Evolutionary conservation across 345 rosid species (phyloP).

Genomic region (Kandelia obovata): DNA sequence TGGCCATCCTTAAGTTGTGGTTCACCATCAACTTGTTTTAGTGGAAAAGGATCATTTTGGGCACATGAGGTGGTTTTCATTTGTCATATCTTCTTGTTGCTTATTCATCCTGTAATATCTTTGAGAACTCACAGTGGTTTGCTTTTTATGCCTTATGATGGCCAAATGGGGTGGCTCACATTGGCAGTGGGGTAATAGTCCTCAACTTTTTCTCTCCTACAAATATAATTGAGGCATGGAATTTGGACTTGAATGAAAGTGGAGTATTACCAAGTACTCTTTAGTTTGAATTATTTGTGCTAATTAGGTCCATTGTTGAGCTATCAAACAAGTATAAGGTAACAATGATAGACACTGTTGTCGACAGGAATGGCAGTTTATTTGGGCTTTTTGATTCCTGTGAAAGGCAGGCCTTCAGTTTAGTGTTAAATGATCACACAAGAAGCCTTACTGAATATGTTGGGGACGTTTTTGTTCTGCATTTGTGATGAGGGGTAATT

Average conservation of each 20-base stretch:
- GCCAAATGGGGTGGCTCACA: slow-evolving; percentile 29
- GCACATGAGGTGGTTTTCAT: slow-evolving; percentile 63
- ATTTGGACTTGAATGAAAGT: not conserved
- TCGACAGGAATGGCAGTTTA: not conserved
- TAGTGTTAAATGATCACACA: not conserved
- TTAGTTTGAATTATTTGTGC: not conserved
- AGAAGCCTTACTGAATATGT: not conserved
- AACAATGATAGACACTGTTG: not conserved
- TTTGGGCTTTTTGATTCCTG: not conserved
- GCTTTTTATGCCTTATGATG: slow-evolving; percentile 33
- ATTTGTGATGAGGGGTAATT: not conserved
- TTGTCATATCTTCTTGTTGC: slow-evolving; percentile 2
- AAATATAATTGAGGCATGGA: slow-evolving; percentile 10
- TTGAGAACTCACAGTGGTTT: slow-evolving; percentile 37
- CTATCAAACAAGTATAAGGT: not conserved
- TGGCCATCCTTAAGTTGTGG: slow-evolving; percentile 81
- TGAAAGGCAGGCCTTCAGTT: not conserved
- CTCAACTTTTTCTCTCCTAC: slow-evolving; percentile 21
- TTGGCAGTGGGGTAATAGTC: slow-evolving; percentile 85
- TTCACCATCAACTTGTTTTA: slow-evolving; percentile 53
- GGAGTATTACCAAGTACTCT: not conserved
- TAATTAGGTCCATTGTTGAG: not conserved
- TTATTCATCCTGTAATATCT: slow-evolving; percentile 2
- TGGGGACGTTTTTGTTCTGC: not conserved
- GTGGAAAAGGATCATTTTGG: slow-evolving; percentile 72